Evolutionary conservation across 176 grass and related monocot genomes (phyloP).

Genomic region (Oryza glaberrima): DNA sequence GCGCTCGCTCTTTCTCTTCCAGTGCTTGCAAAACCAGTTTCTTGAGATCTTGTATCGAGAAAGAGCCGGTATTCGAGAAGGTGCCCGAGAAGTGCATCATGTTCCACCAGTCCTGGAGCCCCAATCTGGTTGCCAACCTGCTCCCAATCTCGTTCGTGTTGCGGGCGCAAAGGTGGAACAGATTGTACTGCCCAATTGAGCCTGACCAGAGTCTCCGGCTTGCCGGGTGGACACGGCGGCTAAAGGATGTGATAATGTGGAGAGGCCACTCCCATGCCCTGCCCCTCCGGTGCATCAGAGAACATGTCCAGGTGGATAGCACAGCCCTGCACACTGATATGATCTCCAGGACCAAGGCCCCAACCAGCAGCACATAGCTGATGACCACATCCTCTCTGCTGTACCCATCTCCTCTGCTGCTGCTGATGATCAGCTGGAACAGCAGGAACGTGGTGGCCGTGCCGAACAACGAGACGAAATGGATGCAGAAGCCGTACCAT

Average conservation of each 20-base stretch:
- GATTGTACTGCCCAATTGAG: constrained; percentile 46
- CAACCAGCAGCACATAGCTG: constrained; percentile 54
- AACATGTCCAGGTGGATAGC: constrained; percentile 28
- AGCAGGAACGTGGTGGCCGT: not conserved
- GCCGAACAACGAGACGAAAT: constrained; percentile 20
- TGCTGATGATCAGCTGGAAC: not conserved
- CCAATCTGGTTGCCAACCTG: not conserved
- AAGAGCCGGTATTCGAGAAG: not conserved
- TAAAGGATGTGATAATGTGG: not conserved
- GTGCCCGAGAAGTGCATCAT: not conserved
- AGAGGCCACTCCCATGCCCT: not conserved
- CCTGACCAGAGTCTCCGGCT: constrained; percentile 47
- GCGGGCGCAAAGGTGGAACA: constrained; percentile 44
- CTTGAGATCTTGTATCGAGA: not conserved
- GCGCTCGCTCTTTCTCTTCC: not conserved
- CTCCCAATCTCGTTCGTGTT: not conserved
- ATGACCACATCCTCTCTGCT: constrained; percentile 43
- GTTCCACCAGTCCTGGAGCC: not conserved
- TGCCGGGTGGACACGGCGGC: not conserved
- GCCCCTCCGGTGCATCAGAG: not conserved
- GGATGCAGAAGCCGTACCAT: constrained; percentile 23
- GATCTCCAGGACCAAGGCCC: constrained; percentile 47
- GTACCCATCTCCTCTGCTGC: constrained; percentile 8
- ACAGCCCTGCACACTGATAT: constrained; percentile 24
- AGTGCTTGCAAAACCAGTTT: not conserved